Percentiles rank a stretch among this genome's conserved stretches.
phyloP scores from a whole-genome alignment of 768 basidiomycete species.

The Podaxis pistillaris region DNA sequence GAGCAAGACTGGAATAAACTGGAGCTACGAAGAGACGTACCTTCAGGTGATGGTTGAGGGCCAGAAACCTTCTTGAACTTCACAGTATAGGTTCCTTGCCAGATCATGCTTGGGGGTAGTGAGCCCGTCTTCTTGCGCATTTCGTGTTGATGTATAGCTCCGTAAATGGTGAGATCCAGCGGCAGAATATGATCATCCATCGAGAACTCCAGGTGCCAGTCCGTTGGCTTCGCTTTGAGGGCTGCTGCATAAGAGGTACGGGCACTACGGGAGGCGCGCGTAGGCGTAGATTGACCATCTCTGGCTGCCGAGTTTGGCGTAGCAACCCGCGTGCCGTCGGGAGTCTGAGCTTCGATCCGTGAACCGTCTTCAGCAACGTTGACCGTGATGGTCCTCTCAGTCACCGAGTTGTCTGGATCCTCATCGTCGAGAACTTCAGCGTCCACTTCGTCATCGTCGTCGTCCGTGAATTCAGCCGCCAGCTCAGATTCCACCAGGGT shows the following conservation, averaged over 20 bases:
- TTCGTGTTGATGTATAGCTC: conserved; percentile 92
- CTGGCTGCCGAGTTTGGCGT: conserved; percentile 67
- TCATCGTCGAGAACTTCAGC: conserved; percentile 91
- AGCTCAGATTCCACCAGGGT: conserved; percentile 63
- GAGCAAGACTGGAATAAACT: not conserved
- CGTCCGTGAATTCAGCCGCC: conserved; percentile 77
- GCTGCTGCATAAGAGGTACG: conserved; percentile 90
- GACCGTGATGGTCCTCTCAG: conserved; percentile 85
- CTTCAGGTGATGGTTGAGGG: conserved; percentile 62
- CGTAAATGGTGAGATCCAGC: conserved; percentile 91
- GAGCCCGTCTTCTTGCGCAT: conserved; percentile 69
- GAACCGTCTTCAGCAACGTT: conserved; percentile 86
- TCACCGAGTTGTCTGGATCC: conserved; percentile 64
- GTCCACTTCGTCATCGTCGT: conserved; percentile 86
- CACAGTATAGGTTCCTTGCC: conserved; percentile 89
- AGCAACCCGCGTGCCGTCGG: conserved; percentile 91
- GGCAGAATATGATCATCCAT: conserved; percentile 87
- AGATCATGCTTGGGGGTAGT: conserved; percentile 69
- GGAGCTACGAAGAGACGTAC: conserved; percentile 36
- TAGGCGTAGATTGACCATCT: conserved; percentile 33
- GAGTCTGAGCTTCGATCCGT: conserved; percentile 94
- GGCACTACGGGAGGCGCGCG: conserved; percentile 28
- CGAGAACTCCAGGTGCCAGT: conserved; percentile 97
- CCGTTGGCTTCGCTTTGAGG: conserved; percentile 86
- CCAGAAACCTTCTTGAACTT: conserved; percentile 93